phyloP scores from a whole-genome alignment of 179 eudicot genomes.

The Spergularia azorica region DNA sequence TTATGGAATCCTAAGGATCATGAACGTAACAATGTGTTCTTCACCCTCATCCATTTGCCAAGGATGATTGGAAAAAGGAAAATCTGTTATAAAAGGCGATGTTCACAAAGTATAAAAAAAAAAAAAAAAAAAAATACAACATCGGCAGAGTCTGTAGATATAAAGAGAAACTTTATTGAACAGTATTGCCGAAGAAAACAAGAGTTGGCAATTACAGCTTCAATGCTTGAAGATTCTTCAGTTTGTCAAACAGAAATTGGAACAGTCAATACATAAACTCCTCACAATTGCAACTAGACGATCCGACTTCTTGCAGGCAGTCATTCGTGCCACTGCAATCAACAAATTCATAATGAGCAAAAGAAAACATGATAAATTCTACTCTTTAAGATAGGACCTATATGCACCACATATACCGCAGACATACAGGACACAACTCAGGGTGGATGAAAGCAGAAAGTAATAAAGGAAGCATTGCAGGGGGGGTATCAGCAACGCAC shows the following conservation, averaged over 20 bases:
- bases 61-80: too few relatives aligned
- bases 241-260: slow-evolving; percentile 4
- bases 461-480: not conserved
- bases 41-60: too few relatives aligned
- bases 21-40: too few relatives aligned
- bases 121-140: too few relatives aligned
- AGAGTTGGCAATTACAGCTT: slow-evolving; percentile 1
- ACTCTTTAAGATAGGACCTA: not conserved
- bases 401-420: not conserved
- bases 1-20: too few relatives aligned
- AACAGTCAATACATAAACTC: not conserved
- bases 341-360: not conserved
- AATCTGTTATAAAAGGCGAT: too few relatives aligned
- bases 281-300: not conserved
- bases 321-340: slow-evolving; percentile 15
- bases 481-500: not conserved
- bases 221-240: not conserved
- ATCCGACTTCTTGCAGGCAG: not conserved
- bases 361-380: not conserved
- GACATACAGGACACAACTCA: not conserved
- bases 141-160: too few relatives aligned
- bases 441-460: not conserved
- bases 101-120: too few relatives aligned
- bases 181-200: not conserved
- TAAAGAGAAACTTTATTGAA: slow-evolving; percentile 13